Base-by-base conservation (phyloP, 1,139 yeast genomes). In the Casaregolazyma suthepensis region DNA sequence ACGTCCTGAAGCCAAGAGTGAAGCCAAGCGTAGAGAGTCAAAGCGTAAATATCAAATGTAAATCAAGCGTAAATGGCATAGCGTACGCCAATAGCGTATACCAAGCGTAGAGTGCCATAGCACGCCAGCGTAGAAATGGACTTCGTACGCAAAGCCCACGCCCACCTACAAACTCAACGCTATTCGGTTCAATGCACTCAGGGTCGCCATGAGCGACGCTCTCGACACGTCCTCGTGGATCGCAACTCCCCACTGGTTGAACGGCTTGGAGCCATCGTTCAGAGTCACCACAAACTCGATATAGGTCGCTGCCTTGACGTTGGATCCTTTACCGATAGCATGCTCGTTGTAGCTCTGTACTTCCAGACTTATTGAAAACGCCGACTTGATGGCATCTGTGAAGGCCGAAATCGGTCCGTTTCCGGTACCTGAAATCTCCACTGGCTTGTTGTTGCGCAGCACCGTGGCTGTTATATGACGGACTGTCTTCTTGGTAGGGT, bases 401-500 rank as follows among this genome's bases (percentile, higher is more conserved):
- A 90, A 84, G 1, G 97, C 87, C 23, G 98, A 93, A 63, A 93
- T 85, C 57, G 96, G 98, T 71, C 98, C 99, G 68, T 93, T 93
- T 69, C 98, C 98, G 50, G 73, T 70, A 62, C 98, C 98, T 50
- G 71, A 68, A 44, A 88, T 75, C 47, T 71, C 70, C 52, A 76
- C 69, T 37, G 59, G 53, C 49, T 57, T 57, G 53, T 83, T 89
- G 54, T 79, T 75, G 48, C 78, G 68, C 22, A 73, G 61, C 48
- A 83, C 71, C 49, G 71, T 73, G 56, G 85, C 88, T 19, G 67
- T 68, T 61, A 83, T 72, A 52, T 69, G 67, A 66, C 85, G 80
- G 57, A 69, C 68, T 57, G 74, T 77, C 60, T 72, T 66, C 48
- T 52, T 46, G 20, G 42, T 40, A 46, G 46, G 37, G 12, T 45